phyloP scores from a whole-genome alignment of 768 basidiomycete genomes.

The Tylopilus vinaceipallidus region DNA sequence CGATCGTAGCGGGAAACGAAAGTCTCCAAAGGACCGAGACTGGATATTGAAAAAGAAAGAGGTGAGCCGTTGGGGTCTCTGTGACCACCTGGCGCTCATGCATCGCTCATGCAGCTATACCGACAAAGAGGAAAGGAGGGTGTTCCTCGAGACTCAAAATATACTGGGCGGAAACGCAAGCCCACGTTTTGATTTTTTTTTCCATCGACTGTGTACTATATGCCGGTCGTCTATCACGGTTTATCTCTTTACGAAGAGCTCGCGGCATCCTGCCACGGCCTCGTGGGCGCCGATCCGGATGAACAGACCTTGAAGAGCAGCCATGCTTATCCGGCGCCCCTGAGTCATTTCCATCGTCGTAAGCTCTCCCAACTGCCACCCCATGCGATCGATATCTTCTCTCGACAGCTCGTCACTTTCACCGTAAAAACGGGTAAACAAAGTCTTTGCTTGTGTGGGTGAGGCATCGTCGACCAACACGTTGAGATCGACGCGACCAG shows the following conservation, averaged over 20 bases:
- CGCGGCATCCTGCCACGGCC: slow-evolving; percentile 50
- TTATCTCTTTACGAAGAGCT: slow-evolving; percentile 36
- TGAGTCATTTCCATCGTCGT: slow-evolving; percentile 50
- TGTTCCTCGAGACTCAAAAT: slow-evolving; percentile 85
- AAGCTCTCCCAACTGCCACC: slow-evolving; percentile 48
- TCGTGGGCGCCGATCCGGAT: slow-evolving; percentile 67
- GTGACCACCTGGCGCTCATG: slow-evolving; percentile 2
- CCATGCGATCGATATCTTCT: slow-evolving; percentile 45
- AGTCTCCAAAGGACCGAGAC: slow-evolving; percentile 70
- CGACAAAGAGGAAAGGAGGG: slow-evolving; percentile 81
- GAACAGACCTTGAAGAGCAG: slow-evolving; percentile 91
- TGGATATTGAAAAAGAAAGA: slow-evolving; percentile 99
- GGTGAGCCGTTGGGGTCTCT: slow-evolving; percentile 41
- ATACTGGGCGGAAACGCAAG: slow-evolving; percentile 87
- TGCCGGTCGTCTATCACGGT: slow-evolving; percentile 23
- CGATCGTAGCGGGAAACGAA: slow-evolving; percentile 65
- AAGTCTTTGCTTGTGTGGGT: slow-evolving; percentile 68
- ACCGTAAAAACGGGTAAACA: slow-evolving; percentile 86
- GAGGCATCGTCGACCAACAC: slow-evolving; percentile 85
- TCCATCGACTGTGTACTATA: slow-evolving; percentile 3
- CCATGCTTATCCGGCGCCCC: slow-evolving; percentile 85
- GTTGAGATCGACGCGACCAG: slow-evolving; percentile 89
- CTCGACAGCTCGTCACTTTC: slow-evolving; percentile 37
- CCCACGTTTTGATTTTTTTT: slow-evolving; percentile 59
- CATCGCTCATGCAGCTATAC: slow-evolving; percentile 53